Conservation (phyloP, 345 rosid species). For the Euphorbia tirucalli region DNA sequence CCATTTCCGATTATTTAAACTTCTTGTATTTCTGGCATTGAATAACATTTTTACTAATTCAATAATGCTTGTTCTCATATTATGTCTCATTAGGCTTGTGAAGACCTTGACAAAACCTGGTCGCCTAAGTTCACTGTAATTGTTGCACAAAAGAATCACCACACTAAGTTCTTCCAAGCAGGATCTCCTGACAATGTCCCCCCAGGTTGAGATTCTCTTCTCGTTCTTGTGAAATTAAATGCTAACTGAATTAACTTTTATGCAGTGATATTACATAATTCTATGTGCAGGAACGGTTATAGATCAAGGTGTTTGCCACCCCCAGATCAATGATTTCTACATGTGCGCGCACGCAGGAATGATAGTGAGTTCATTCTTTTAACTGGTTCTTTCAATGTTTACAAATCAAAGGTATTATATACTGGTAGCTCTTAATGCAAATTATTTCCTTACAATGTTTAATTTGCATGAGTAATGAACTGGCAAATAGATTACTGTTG, state of each 20-base stretch:
- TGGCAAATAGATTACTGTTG: neutral
- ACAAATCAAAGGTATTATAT: neutral
- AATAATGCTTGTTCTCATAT: neutral
- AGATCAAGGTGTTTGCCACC: constrained; percentile 26
- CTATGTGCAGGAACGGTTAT: constrained; percentile 22
- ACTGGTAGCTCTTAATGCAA: neutral
- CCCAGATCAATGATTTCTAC: constrained; percentile 29
- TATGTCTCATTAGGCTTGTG: constrained; percentile 13
- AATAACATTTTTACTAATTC: neutral
- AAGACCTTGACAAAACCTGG: constrained; percentile 26
- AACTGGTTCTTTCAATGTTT: neutral
- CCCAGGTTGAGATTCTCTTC: constrained; percentile 8
- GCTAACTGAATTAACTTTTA: neutral
- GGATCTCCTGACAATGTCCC: constrained; percentile 25
- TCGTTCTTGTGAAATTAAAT: neutral
- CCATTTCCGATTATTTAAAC: neutral
- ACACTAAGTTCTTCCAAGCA: constrained; percentile 25
- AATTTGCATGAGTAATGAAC: neutral
- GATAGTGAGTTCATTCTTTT: constrained; percentile 17
- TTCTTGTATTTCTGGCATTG: neutral
- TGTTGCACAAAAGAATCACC: constrained; percentile 24
- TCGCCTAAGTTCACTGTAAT: constrained; percentile 25
- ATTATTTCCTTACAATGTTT: neutral
- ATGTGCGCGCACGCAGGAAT: constrained; percentile 27
- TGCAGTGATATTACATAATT: neutral